Evolutionary conservation across 139 green algal genomes (phyloP), one percentile per base, ranked within the genome.

Genomic region (Volvox reticuliferus): DNA sequence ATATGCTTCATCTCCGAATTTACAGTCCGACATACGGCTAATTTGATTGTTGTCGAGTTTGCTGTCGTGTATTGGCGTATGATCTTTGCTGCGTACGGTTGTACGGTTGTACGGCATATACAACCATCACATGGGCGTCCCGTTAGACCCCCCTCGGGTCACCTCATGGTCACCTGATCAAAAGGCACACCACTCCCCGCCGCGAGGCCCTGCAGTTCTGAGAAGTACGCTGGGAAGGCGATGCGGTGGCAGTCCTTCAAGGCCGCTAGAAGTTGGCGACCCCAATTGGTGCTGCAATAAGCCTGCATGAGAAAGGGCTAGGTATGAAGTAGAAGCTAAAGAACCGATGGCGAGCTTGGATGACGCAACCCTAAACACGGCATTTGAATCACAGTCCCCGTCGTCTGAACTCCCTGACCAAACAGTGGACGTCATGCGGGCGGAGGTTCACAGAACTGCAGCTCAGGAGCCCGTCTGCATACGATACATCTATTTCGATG

Each of bases 151-250:
- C 20, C 71, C 71, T 78, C 20, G 13, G 9, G 14, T 30, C 32
- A 24, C 21, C 73, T 37, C 13, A 5, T 9, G 28, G 79, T 16
- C 44, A 86, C 89, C 82, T 81, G 44, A 6, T 90, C 75, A 50
- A 90, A 87, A 0, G 82, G 73, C 82, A 92, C 18, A 1, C 55
- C 62, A 9, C 36, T 50, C 3, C 89, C 89, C 19, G 63, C 89
- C 13, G 89, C 89, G 33, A 92, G 82, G 3, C 89, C 84, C 37
- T 37, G 26, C 68, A 89, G 85, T 69, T 89, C 85, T 21, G 50
- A 21, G 12, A 28, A 76, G 44, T 83, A 83, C 28, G 44, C 50
- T 0, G 85, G 85, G n/a, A 76, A 89, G 44, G 69, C 30, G 28
- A 13, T 14, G 0, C 26, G 28, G 71, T 89, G 85, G 35, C 36